Evolutionary conservation across 2,329 filamentous ascomycete species (phyloP).

Genomic region (Diaporthe ilicicola): DNA sequence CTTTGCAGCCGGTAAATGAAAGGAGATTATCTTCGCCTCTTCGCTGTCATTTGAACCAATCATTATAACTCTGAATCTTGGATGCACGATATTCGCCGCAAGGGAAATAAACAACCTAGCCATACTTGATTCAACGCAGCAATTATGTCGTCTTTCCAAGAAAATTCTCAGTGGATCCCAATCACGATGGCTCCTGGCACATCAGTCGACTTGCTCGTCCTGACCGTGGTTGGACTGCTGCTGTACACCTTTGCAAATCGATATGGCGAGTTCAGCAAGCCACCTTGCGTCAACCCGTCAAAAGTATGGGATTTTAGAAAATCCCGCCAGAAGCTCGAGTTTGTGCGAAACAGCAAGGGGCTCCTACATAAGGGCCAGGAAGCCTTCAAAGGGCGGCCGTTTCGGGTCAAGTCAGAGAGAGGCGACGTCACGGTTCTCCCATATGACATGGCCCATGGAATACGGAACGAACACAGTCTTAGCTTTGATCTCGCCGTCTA

Average conservation of each 20-base stretch:
- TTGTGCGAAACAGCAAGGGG: background rate
- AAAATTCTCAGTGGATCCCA: background rate
- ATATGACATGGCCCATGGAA: background rate
- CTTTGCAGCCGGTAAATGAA: background rate
- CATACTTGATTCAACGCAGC: background rate
- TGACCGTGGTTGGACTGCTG: background rate
- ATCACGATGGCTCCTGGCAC: background rate
- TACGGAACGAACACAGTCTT: background rate
- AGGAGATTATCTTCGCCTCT: background rate
- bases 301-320: background rate
- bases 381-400: background rate
- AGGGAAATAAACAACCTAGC: background rate
- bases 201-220: background rate
- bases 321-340: background rate
- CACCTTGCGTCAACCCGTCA: background rate
- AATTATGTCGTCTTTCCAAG: background rate
- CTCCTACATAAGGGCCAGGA: background rate
- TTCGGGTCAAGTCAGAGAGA: background rate
- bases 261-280: background rate
- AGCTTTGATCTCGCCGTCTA: background rate
- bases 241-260: background rate
- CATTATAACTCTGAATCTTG: background rate
- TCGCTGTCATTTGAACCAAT: background rate
- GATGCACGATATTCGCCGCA: background rate
- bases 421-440: background rate